Evolutionary conservation across 805 yeast genomes (phyloP).

Genomic region (Ascoidea rubescens): DNA sequence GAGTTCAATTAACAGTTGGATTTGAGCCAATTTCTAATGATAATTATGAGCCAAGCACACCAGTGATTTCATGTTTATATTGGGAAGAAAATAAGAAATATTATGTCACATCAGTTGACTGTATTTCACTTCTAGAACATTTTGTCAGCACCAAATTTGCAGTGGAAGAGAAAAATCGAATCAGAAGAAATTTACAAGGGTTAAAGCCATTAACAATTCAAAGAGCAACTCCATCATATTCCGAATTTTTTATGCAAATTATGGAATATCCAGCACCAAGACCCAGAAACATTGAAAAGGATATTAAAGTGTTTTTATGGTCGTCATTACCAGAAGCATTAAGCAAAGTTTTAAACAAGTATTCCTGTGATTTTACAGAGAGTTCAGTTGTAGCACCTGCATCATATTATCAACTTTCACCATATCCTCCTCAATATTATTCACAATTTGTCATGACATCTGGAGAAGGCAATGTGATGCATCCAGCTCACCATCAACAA

Average conservation of each 20-base stretch:
- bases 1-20: conserved; percentile 21
- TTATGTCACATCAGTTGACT: conserved; percentile 53
- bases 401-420: neutral
- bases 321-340: conserved; percentile 35
- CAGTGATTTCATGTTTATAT: conserved; percentile 44
- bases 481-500: neutral
- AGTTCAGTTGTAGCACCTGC: neutral
- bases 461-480: too few species aligned
- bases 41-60: conserved; percentile 24
- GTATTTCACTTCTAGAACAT: conserved; percentile 40
- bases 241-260: conserved; percentile 28
- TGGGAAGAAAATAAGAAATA: conserved; percentile 32
- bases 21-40: conserved; percentile 23
- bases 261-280: conserved; percentile 52
- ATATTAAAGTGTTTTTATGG: conserved; percentile 57
- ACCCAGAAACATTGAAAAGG: conserved; percentile 60
- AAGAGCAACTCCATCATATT: neutral
- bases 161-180: conserved; percentile 58
- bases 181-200: conserved; percentile 51
- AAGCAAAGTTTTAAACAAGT: conserved; percentile 43
- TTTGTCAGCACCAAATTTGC: conserved; percentile 40
- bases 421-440: neutral
- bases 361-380: conserved; percentile 14
- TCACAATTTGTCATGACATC: too few species aligned
- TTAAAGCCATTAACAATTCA: conserved; percentile 48